Percentiles rank a stretch among this genome's conserved stretches.
Conservation (phyloP, 352 stramenopile species). For the Globisporangium cederbergense region DNA sequence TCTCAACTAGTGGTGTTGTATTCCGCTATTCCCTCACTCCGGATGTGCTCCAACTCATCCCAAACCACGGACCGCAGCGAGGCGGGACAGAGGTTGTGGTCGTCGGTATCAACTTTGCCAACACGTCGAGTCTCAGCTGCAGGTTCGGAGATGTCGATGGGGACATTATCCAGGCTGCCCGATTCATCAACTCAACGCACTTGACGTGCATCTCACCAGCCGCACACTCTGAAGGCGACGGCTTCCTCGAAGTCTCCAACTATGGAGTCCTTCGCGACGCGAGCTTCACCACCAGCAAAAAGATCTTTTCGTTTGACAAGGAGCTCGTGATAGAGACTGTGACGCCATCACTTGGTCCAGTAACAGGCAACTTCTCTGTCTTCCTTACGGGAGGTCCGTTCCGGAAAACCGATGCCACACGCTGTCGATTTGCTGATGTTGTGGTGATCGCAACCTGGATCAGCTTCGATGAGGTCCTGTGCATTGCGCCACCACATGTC, state of each 20-base stretch:
- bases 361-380: slow-evolving; percentile 88
- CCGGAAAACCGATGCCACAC: slow-evolving; percentile 54
- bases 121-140: slow-evolving; percentile 64
- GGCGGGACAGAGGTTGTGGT: slow-evolving; percentile 86
- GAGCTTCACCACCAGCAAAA: slow-evolving; percentile 36
- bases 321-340: slow-evolving; percentile 60
- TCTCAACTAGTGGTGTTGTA: slow-evolving; percentile 39
- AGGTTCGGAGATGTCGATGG: slow-evolving; percentile 40
- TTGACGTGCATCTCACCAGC: slow-evolving; percentile 73
- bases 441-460: slow-evolving; percentile 64
- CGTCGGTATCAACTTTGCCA: slow-evolving; percentile 69
- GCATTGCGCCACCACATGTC: slow-evolving; percentile 64
- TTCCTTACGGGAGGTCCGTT: slow-evolving; percentile 83
- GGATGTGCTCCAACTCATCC: slow-evolving; percentile 51
- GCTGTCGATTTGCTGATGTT: slow-evolving; percentile 83
- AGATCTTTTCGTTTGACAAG: slow-evolving; percentile 83
- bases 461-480: slow-evolving; percentile 70
- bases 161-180: slow-evolving; percentile 34
- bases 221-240: slow-evolving; percentile 23
- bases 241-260: slow-evolving; percentile 72
- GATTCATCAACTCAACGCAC: slow-evolving; percentile 59
- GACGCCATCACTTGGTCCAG: slow-evolving; percentile 70
- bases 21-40: slow-evolving; percentile 71
- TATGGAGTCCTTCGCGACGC: slow-evolving; percentile 34
- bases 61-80: slow-evolving; percentile 67